Conservation (phyloP, 2,329 filamentous ascomycete genomes). For the Phaeosphaeriaceae sp. region DNA sequence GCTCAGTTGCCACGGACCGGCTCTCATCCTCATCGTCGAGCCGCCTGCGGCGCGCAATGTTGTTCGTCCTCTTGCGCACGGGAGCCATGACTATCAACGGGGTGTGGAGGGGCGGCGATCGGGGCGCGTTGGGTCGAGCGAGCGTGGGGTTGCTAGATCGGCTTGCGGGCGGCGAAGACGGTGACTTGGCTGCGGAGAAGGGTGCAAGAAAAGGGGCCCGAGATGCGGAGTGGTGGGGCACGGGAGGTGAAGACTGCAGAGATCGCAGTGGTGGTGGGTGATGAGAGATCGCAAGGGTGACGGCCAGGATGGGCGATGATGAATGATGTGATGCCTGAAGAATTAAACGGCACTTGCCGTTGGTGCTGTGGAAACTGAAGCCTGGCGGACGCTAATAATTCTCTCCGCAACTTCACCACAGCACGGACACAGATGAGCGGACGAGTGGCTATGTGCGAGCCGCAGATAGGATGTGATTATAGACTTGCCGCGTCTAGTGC, state of each 20-base stretch:
- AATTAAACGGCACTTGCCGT: constrained; percentile 40
- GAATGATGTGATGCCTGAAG: constrained; percentile 46
- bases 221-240: constrained; percentile 17
- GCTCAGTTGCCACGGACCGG: constrained; percentile 54
- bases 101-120: constrained; percentile 15
- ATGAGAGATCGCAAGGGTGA: constrained; percentile 22
- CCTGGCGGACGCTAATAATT: constrained; percentile 10
- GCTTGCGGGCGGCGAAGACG: constrained; percentile 25
- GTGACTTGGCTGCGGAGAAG: constrained; percentile 31
- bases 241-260: constrained; percentile 25
- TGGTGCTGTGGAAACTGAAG: constrained; percentile 24
- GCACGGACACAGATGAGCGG: neutral
- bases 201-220: constrained; percentile 22
- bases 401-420: neutral
- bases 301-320: constrained; percentile 20
- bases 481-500: neutral
- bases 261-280: constrained; percentile 38
- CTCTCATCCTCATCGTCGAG: constrained; percentile 50
- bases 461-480: neutral
- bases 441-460: neutral
- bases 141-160: constrained; percentile 31
- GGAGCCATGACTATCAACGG: constrained; percentile 42
- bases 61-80: constrained; percentile 44
- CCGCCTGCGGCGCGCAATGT: constrained; percentile 47
- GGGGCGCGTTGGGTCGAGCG: constrained; percentile 17